Conservation (phyloP, 1,139 yeast genomes). For the Ogataea hybrid region DNA sequence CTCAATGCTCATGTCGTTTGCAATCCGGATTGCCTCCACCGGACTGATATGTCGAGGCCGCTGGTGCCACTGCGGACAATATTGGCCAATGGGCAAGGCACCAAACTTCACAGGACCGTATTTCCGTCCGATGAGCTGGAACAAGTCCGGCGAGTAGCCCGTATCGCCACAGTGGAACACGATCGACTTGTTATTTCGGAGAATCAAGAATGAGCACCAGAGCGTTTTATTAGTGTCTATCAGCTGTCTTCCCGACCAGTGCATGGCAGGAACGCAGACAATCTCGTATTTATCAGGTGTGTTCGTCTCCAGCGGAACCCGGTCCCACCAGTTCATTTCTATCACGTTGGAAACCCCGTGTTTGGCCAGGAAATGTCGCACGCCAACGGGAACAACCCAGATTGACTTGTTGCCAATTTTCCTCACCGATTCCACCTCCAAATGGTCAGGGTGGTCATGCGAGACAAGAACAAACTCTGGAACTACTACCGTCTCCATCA, state of each 20-base stretch:
- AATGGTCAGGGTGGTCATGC: constrained; percentile 94
- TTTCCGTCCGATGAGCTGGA: constrained; percentile 56
- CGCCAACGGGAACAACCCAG: constrained; percentile 89
- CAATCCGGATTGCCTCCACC: constrained; percentile 66
- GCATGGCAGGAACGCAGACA: constrained; percentile 95
- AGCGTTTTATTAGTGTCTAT: constrained; percentile 75
- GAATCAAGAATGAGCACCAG: constrained; percentile 84
- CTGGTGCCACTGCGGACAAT: constrained; percentile 94
- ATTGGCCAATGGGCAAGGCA: constrained; percentile 89
- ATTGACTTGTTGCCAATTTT: constrained; percentile 57
- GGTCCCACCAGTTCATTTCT: constrained; percentile 95
- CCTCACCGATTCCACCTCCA: constrained; percentile 61
- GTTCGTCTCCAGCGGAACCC: constrained; percentile 27
- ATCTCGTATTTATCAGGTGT: constrained; percentile 61
- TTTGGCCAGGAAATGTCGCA: constrained; percentile 56
- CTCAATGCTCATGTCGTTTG: constrained; percentile 57
- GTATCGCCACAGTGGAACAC: constrained; percentile 95
- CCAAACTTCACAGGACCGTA: constrained; percentile 69
- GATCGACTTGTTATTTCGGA: constrained; percentile 64
- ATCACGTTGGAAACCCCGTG: constrained; percentile 54
- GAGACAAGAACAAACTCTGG: constrained; percentile 78
- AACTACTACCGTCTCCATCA: constrained; percentile 62
- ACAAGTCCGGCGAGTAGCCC: constrained; percentile 76
- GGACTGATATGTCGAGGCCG: constrained; percentile 88
- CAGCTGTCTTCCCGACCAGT: constrained; percentile 87